Evolutionary conservation across 73 alveolate species (phyloP).

Genomic region (Tetrahymena elliotti): DNA sequence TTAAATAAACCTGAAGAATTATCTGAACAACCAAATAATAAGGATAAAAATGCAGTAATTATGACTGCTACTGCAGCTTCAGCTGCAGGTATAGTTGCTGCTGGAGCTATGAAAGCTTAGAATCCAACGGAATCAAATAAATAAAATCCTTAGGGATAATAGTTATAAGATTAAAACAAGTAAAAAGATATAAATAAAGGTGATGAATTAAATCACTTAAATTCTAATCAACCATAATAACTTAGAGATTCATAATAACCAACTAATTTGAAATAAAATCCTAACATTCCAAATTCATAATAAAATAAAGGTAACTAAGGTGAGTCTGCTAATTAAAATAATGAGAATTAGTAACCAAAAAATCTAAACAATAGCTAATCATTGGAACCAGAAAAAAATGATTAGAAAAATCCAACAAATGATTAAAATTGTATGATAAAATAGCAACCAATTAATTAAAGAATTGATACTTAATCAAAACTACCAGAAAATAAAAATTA

Average conservation of each 20-base stretch:
- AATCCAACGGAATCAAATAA: background rate
- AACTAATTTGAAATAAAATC: background rate
- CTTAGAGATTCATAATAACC: background rate
- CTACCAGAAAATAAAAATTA: background rate
- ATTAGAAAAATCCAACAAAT: background rate
- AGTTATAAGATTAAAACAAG: background rate
- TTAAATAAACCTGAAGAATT: no score
- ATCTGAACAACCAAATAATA: background rate
- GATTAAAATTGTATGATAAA: no score
- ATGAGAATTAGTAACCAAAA: background rate
- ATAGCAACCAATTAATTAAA: background rate
- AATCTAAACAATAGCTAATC: no score
- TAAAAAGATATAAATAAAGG: no score
- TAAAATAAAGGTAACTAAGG: background rate
- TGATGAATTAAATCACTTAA: background rate
- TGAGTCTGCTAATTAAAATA: background rate
- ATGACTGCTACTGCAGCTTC: background rate
- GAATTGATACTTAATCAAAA: background rate
- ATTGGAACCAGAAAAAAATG: background rate
- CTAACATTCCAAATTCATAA: background rate
- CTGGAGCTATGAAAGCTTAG: background rate
- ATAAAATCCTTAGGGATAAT: background rate
- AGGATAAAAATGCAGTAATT: background rate
- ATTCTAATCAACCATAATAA: no score
- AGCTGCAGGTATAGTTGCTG: background rate